Evolutionary conservation across 2,329 filamentous ascomycete species (phyloP).

Genomic region (Trichoderma sp.): DNA sequence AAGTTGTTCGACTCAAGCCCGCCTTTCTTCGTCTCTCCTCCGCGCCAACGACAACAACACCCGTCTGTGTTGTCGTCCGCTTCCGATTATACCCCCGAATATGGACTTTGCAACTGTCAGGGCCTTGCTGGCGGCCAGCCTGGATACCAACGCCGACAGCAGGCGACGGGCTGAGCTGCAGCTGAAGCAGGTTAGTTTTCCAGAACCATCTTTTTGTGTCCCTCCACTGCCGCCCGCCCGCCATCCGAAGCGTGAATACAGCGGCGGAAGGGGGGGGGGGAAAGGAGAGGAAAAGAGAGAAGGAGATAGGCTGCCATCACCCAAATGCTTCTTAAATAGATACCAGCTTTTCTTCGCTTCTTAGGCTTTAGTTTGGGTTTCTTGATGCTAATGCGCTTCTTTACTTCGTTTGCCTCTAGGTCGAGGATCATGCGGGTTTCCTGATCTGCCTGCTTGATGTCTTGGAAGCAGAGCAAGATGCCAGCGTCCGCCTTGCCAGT

Average conservation of each 20-base stretch:
- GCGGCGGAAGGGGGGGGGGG: neutral
- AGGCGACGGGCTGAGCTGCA: conserved; percentile 75
- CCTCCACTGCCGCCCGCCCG: conserved; percentile 15
- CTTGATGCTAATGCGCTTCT: conserved; percentile 22
- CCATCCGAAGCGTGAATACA: conserved; percentile 10
- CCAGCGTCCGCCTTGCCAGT: conserved; percentile 84
- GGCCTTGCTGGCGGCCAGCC: conserved; percentile 72
- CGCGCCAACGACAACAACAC: conserved; percentile 30
- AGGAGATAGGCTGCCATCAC: neutral
- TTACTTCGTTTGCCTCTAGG: conserved; percentile 49
- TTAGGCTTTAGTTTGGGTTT: neutral
- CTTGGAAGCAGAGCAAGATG: conserved; percentile 81
- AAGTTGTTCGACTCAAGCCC: conserved; percentile 12
- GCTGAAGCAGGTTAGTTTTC: conserved; percentile 68
- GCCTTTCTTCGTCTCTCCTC: conserved; percentile 15
- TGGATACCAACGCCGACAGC: conserved; percentile 70
- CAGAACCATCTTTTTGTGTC: conserved; percentile 11
- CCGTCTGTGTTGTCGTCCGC: conserved; percentile 27
- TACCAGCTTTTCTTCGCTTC: neutral
- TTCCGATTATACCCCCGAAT: conserved; percentile 26
- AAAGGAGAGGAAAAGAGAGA: neutral
- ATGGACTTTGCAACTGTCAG: conserved; percentile 76
- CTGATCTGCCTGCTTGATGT: conserved; percentile 88
- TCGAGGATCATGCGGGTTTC: conserved; percentile 87
- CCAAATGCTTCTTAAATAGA: neutral